A percentile compares a stretch with the other conserved stretches of the same genome.
These are phyloP conservation scores for Albophoma yamanashiensis DNA, from an alignment of 2,329 filamentous ascomycete species.

Conservation along the genomic window DNA sequence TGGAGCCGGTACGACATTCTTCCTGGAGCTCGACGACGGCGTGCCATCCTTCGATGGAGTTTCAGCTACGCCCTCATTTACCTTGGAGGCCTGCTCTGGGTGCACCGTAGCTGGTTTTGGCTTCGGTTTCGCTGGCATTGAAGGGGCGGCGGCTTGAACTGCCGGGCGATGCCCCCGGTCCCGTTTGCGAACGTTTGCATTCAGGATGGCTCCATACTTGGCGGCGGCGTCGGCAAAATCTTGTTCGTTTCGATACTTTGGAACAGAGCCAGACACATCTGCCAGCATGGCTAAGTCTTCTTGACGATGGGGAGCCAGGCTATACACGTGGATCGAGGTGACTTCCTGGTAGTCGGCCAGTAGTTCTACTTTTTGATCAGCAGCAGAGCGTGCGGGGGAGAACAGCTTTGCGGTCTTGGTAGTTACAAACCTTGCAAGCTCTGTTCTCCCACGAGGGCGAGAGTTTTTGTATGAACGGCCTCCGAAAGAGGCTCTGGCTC, in stretches of 20 bases:
- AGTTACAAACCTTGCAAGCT: conserved; percentile 49
- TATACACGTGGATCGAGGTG: conserved; percentile 77
- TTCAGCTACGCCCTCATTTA: conserved; percentile 19
- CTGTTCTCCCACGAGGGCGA: conserved; percentile 64
- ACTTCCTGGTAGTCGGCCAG: conserved; percentile 63
- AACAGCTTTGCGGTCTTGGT: neutral
- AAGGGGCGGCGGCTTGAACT: conserved; percentile 13
- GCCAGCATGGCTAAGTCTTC: conserved; percentile 61
- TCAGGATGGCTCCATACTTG: conserved; percentile 65
- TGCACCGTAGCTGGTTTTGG: conserved; percentile 15
- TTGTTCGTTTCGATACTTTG: conserved; percentile 42
- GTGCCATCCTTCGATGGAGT: conserved; percentile 13
- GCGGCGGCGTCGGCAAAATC: conserved; percentile 49
- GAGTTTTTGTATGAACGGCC: conserved; percentile 40
- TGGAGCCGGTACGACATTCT: conserved; percentile 22
- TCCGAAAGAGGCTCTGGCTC: conserved; percentile 35
- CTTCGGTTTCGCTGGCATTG: conserved; percentile 17
- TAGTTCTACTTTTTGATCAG: conserved; percentile 36
- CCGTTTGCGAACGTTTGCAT: conserved; percentile 51
- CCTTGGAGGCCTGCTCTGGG: conserved; percentile 6
- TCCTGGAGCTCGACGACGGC: conserved; percentile 12
- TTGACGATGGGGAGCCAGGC: conserved; percentile 59
- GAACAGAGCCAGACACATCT: conserved; percentile 55
- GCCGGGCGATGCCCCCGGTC: conserved; percentile 26
- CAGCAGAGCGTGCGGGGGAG: neutral